A percentile compares a stretch with the other conserved stretches of the same genome.
Evolutionary conservation across 306 rosid genomes (phyloP).

Genomic region (Spatholobus suberectus): DNA sequence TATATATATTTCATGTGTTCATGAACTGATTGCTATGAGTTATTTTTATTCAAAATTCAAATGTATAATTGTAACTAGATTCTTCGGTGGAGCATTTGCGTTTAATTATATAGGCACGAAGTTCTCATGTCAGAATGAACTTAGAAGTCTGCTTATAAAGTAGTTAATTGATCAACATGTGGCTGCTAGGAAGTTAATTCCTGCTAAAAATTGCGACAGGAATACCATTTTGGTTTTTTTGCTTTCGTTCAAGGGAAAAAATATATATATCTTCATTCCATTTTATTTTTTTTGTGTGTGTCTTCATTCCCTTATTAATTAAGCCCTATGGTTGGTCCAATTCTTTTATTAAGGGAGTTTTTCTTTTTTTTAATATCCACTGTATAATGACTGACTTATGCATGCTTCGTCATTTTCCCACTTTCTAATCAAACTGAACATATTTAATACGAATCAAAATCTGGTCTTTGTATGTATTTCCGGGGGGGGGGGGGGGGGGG

Average conservation of each 20-base stretch:
- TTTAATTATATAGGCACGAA: constrained; percentile 27
- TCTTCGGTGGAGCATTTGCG: constrained; percentile 24
- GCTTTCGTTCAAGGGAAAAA: neutral
- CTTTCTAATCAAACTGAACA: constrained; percentile 25
- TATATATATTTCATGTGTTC: neutral
- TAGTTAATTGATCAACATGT: constrained; percentile 21
- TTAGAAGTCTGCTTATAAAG: constrained; percentile 42
- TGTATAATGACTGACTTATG: constrained; percentile 40
- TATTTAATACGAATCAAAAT: constrained; percentile 34
- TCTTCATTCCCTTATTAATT: neutral
- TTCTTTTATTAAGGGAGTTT: neutral
- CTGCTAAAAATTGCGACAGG: constrained; percentile 1
- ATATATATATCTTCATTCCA: neutral
- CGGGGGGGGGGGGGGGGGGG: neutral
- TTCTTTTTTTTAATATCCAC: constrained; percentile 14
- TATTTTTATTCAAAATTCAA: constrained; percentile 28
- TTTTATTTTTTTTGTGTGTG: too few relatives aligned
- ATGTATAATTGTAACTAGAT: neutral
- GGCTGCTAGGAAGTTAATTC: constrained; percentile 11
- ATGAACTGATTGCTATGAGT: neutral
- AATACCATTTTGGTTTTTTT: constrained; percentile 26
- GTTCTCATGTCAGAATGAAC: constrained; percentile 35
- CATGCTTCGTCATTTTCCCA: constrained; percentile 57
- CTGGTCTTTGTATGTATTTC: neutral
- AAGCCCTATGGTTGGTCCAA: neutral